A percentile compares a stretch with the other conserved stretches of the same genome.
Conservation (phyloP, 345 rosid genomes). For the Pistacia atlantica region DNA sequence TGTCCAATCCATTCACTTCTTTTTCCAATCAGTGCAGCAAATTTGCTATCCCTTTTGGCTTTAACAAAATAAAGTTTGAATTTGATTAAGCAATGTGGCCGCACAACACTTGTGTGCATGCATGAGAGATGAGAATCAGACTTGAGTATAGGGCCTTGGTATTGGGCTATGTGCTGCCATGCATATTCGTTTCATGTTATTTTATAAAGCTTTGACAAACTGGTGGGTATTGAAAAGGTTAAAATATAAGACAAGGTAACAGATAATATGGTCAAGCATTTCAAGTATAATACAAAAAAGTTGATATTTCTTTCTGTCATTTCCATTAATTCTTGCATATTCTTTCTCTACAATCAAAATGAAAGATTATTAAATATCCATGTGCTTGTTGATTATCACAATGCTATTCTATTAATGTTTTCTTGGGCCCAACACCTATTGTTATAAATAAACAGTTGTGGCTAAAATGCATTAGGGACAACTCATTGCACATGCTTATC, state of each 20-base stretch:
- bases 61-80: neutral
- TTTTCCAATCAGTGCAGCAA: slow-evolving; percentile 3
- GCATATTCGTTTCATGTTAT: neutral
- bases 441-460: neutral
- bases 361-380: slow-evolving; percentile 30
- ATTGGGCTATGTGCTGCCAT: slow-evolving; percentile 3
- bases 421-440: slow-evolving; percentile 36
- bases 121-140: neutral
- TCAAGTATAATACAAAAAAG: slow-evolving; percentile 19
- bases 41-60: neutral
- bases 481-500: slow-evolving; percentile 44
- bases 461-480: slow-evolving; percentile 25
- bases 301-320: slow-evolving; percentile 34
- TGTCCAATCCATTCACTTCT: neutral
- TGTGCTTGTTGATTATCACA: slow-evolving; percentile 35
- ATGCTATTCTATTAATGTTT: neutral
- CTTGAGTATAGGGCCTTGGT: neutral
- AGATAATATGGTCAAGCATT: slow-evolving; percentile 2
- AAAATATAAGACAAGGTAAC: neutral
- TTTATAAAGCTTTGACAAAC: neutral
- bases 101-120: neutral
- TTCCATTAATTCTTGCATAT: slow-evolving; percentile 24
- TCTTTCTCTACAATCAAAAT: slow-evolving; percentile 12
- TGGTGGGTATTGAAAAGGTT: neutral
- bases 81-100: neutral